Evolutionary conservation across 352 stramenopile species (phyloP).

Genomic region (Bremia lactucae): DNA sequence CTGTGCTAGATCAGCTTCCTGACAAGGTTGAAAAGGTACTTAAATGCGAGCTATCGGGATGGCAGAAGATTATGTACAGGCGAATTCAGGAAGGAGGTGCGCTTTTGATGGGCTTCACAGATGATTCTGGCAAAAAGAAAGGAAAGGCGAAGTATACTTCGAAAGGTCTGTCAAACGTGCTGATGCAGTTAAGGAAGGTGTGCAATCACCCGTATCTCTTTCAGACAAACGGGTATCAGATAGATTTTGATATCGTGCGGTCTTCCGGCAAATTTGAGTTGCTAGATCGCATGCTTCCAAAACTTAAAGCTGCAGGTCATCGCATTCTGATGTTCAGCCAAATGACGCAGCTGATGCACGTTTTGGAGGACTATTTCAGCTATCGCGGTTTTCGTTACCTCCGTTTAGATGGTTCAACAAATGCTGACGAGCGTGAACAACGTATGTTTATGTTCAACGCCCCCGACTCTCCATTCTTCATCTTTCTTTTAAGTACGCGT

Average conservation of each 20-base stretch:
- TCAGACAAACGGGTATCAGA: constrained; percentile 71
- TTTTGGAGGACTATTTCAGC: constrained; percentile 86
- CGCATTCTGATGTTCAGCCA: constrained; percentile 87
- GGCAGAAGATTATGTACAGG: constrained; percentile 85
- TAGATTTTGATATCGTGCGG: constrained; percentile 81
- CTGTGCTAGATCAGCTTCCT: constrained; percentile 76
- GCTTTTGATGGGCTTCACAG: constrained; percentile 67
- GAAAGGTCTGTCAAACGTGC: constrained; percentile 77
- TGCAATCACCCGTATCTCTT: constrained; percentile 87
- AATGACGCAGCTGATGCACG: constrained; percentile 86
- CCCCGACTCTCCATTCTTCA: constrained; percentile 85
- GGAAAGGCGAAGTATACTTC: constrained; percentile 77
- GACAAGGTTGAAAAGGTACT: constrained; percentile 83
- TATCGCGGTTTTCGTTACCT: constrained; percentile 90
- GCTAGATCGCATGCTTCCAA: constrained; percentile 94
- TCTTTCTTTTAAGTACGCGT: constrained; percentile 95
- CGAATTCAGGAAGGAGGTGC: constrained; percentile 83
- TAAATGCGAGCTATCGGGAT: constrained; percentile 78
- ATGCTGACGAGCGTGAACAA: constrained; percentile 92
- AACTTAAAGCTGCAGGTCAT: constrained; percentile 88
- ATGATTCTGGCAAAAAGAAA: constrained; percentile 49
- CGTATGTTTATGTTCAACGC: constrained; percentile 98
- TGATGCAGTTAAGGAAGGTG: constrained; percentile 85
- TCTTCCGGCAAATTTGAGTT: constrained; percentile 91
- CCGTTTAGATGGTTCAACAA: constrained; percentile 93